A percentile compares a stretch with the other conserved stretches of the same genome.
Conservation (phyloP, 371 early-diverging fungal genomes). For the Actinomucor elegans region DNA sequence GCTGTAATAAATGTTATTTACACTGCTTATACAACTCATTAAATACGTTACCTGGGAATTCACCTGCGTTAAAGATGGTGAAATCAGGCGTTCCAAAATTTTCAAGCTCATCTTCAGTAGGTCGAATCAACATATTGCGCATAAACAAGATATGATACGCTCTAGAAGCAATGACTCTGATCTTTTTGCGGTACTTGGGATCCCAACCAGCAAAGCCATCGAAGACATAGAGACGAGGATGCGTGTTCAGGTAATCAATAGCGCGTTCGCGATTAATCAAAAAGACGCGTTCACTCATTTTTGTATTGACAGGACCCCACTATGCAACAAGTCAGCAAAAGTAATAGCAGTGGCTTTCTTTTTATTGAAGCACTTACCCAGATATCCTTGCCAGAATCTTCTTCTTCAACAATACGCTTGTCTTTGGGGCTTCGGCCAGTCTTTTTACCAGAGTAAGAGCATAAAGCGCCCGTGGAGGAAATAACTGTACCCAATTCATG, state of each 20-base stretch:
- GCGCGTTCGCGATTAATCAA: constrained; percentile 95
- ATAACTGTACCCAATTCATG: constrained; percentile 88
- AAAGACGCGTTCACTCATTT: constrained; percentile 85
- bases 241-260: constrained; percentile 94
- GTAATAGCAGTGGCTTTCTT: not conserved
- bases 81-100: constrained; percentile 93
- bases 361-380: constrained; percentile 58
- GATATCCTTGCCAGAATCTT: constrained; percentile 74
- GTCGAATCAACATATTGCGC: constrained; percentile 97
- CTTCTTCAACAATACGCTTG: constrained; percentile 96
- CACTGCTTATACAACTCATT: too few relatives aligned
- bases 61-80: constrained; percentile 95
- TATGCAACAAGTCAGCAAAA: too few relatives aligned
- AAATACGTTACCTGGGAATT: too few relatives aligned
- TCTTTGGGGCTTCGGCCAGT: constrained; percentile 89
- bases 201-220: constrained; percentile 97
- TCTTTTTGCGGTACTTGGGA: constrained; percentile 93
- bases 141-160: constrained; percentile 97
- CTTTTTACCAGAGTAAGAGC: constrained; percentile 89
- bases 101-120: constrained; percentile 86
- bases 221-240: constrained; percentile 90
- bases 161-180: constrained; percentile 92
- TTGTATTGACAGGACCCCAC: constrained; percentile 98
- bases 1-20: too few relatives aligned
- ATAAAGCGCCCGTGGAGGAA: constrained; percentile 89